phyloP scores from a whole-genome alignment of 768 basidiomycete species.

The Trametes coccinea region DNA sequence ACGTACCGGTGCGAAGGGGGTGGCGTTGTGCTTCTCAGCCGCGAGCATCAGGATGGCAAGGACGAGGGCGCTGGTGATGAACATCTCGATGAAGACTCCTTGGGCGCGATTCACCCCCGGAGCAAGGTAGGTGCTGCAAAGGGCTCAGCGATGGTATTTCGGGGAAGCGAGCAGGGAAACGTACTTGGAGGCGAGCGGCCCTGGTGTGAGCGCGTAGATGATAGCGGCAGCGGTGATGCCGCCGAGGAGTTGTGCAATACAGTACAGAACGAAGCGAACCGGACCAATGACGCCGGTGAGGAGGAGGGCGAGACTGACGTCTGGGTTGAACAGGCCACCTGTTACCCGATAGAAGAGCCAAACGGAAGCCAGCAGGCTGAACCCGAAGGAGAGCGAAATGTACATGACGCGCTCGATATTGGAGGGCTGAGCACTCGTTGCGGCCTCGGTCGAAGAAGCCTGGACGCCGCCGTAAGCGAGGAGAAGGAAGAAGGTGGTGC shows the following conservation, averaged over 20 bases:
- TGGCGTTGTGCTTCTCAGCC: slow-evolving; percentile 65
- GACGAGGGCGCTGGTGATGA: slow-evolving; percentile 59
- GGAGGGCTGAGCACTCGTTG: slow-evolving; percentile 10
- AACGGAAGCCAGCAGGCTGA: slow-evolving; percentile 60
- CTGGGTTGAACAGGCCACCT: slow-evolving; percentile 67
- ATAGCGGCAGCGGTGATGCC: slow-evolving; percentile 61
- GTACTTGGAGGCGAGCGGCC: slow-evolving; percentile 56
- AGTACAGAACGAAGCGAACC: slow-evolving; percentile 57
- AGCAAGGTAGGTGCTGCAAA: slow-evolving; percentile 47
- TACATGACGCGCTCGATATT: slow-evolving; percentile 49
- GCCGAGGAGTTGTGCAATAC: slow-evolving; percentile 60
- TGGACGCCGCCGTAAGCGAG: slow-evolving; percentile 67
- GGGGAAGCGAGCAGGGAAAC: slow-evolving; percentile 17
- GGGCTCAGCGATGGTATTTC: too few relatives aligned
- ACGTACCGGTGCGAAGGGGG: slow-evolving; percentile 66
- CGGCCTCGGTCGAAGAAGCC: slow-evolving; percentile 33
- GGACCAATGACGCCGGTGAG: slow-evolving; percentile 56
- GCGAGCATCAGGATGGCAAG: slow-evolving; percentile 73
- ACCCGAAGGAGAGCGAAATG: slow-evolving; percentile 59
- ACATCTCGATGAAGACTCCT: slow-evolving; percentile 72
- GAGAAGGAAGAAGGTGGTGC: slow-evolving; percentile 64
- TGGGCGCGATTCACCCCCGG: slow-evolving; percentile 52
- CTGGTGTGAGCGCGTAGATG: slow-evolving; percentile 54
- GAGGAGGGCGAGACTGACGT: slow-evolving; percentile 59
- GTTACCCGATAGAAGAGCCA: slow-evolving; percentile 70